Evolutionary conservation across 116 monocot genomes (phyloP).

Genomic region (Trichopus zeylanicus): DNA sequence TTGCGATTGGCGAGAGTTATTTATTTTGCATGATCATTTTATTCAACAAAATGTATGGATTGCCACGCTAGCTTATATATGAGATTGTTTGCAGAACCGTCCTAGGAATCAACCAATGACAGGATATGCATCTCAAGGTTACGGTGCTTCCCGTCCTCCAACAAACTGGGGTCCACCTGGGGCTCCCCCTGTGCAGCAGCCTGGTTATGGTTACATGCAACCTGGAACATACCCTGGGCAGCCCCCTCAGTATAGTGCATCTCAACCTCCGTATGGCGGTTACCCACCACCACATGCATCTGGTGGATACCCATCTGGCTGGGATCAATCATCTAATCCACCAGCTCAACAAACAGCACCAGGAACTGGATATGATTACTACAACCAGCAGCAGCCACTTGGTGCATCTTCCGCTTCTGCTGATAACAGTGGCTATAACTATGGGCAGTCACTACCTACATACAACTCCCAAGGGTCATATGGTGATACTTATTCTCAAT

Average conservation of each 20-base stretch:
- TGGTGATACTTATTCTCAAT: conserved; percentile 22
- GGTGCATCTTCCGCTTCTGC: conserved; percentile 30
- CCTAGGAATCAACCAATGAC: conserved; percentile 45
- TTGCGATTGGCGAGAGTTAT: too few relatives aligned
- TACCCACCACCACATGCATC: conserved; percentile 45
- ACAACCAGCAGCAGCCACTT: conserved; percentile 36
- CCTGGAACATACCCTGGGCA: conserved; percentile 68
- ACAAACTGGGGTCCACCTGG: conserved; percentile 68
- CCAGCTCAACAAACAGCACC: conserved; percentile 31
- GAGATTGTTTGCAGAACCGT: conserved; percentile 48
- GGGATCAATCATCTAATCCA: conserved; percentile 55
- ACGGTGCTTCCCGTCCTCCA: conserved; percentile 62
- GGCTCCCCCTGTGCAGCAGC: conserved; percentile 57
- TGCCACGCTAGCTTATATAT: neutral
- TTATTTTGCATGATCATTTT: neutral
- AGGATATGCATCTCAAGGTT: conserved; percentile 59
- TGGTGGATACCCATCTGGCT: conserved; percentile 23
- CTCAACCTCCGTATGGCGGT: conserved; percentile 58
- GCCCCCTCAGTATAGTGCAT: conserved; percentile 60
- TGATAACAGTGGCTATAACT: conserved; percentile 30
- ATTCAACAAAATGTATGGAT: neutral
- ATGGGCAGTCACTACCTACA: conserved; percentile 32
- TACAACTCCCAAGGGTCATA: conserved; percentile 42
- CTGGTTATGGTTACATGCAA: conserved; percentile 87
- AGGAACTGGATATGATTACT: conserved; percentile 62